Evolutionary conservation across 768 basidiomycete species (phyloP).

Genomic region (Boletales sp.): DNA sequence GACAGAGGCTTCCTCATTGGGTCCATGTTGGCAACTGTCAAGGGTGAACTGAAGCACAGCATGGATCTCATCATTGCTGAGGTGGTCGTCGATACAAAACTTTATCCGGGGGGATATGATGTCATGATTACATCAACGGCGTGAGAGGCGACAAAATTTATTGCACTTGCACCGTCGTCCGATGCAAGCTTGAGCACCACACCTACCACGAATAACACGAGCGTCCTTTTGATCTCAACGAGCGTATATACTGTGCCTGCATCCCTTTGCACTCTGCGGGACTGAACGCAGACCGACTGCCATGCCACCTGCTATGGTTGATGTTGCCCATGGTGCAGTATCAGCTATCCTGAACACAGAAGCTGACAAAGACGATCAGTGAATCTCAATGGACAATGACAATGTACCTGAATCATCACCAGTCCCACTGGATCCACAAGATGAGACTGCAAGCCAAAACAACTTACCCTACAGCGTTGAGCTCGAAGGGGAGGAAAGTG

Average conservation of each 20-base stretch:
- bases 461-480: neutral
- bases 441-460: neutral
- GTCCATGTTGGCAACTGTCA: slow-evolving; percentile 63
- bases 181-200: neutral
- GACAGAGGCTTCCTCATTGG: slow-evolving; percentile 85
- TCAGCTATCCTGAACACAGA: slow-evolving; percentile 43
- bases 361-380: neutral
- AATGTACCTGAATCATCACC: neutral
- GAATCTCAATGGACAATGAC: neutral
- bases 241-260: slow-evolving; percentile 75
- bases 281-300: slow-evolving; percentile 47
- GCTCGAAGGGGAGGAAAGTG: neutral
- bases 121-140: slow-evolving; percentile 45
- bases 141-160: slow-evolving; percentile 34
- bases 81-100: slow-evolving; percentile 74
- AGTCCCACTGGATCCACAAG: neutral
- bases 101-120: slow-evolving; percentile 75
- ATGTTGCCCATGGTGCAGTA: slow-evolving; percentile 82
- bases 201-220: neutral
- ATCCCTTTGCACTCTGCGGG: slow-evolving; percentile 76
- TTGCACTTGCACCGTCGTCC: slow-evolving; percentile 32
- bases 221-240: slow-evolving; percentile 50
- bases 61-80: slow-evolving; percentile 76
- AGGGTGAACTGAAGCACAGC: slow-evolving; percentile 57
- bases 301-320: slow-evolving; percentile 73